Base-by-base conservation (phyloP, 768 basidiomycete species). In the Clathrus columnatus region DNA sequence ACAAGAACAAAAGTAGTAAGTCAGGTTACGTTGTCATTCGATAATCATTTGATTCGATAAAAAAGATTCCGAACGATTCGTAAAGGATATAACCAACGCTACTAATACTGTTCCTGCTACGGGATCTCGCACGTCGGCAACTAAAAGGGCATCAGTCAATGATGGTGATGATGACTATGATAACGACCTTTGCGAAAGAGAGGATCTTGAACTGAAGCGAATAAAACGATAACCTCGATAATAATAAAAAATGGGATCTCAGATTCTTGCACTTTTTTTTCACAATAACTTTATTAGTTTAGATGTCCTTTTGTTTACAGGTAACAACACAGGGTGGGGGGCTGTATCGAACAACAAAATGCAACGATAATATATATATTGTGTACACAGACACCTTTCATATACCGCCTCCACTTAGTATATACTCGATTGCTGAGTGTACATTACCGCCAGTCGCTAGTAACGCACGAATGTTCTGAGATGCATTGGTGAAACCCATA, bases 361-460 rank as follows among this genome's bases (percentile, higher is more conserved):
- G 11, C 46, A 11, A 16, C 27, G 10, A 28, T 18, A 48, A 28
- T 11, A 48, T 24, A 48, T 16, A 24, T 18, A 16, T 24, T 14
- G 20, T 11, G 23, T 24, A 48, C 46, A 48, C 16, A 51, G 16
- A 11, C 14, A 24, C 49, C 5, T n/a, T 11, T 61, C 65, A 85
- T 63, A 87, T 42, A 30, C 89, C 90, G 5, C 89, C 87, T 0
- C 90, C 91, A 42, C 75, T 68, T 55, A 97, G 76, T 61, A 97
- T 93, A 65, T 95, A 91, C 70, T 96, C 93, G 62, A 97, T 87
- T 46, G 93, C 93, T 20, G 82, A 78, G 65, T 96, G 82, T 17
- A 96, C 90, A 62, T 92, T 93, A 10, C 94, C 93, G n/a, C 82
- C 91, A 0, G 92, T 93, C 48, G 90, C 91, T 7, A 91, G 76